phyloP scores from a whole-genome alignment of 1,284 basidiomycete species.

The Phenoliferia sp. region DNA sequence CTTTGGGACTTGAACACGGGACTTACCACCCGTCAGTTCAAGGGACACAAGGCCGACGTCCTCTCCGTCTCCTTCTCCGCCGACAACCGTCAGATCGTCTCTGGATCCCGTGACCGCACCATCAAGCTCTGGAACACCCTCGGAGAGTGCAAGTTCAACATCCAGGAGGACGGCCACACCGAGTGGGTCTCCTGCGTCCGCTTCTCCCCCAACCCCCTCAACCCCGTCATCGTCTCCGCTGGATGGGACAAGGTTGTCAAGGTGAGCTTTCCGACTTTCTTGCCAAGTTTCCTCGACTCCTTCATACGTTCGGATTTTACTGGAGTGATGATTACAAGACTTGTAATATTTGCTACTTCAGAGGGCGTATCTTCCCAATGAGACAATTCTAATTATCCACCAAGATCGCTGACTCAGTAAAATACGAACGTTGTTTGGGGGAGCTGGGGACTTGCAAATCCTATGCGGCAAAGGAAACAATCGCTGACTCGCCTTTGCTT shows the following conservation, averaged over 20 bases:
- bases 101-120: slow-evolving; percentile 89
- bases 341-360: slow-evolving; percentile 76
- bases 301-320: background rate
- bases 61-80: slow-evolving; percentile 96
- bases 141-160: slow-evolving; percentile 99
- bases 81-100: slow-evolving; percentile 98
- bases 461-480: no score
- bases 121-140: slow-evolving; percentile 99
- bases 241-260: slow-evolving; percentile 99
- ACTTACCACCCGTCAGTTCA: slow-evolving; percentile 88
- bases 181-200: slow-evolving; percentile 99
- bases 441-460: no score
- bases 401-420: slow-evolving; percentile 69
- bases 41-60: slow-evolving; percentile 97
- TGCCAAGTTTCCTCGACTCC: slow-evolving; percentile 13
- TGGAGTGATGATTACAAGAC: slow-evolving; percentile 50
- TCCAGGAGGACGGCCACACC: slow-evolving; percentile 95
- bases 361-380: slow-evolving; percentile 60
- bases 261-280: slow-evolving; percentile 54
- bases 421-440: no score
- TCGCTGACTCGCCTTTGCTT: background rate
- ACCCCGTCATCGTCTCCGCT: slow-evolving; percentile 97
- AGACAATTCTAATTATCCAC: slow-evolving; percentile 62
- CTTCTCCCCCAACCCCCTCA: slow-evolving; percentile 97
- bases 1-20: slow-evolving; percentile 99